These are phyloP conservation scores for Plenodomus tracheiphilus DNA, from an alignment of 2,329 filamentous ascomycete species.

Conservation along the genomic window DNA sequence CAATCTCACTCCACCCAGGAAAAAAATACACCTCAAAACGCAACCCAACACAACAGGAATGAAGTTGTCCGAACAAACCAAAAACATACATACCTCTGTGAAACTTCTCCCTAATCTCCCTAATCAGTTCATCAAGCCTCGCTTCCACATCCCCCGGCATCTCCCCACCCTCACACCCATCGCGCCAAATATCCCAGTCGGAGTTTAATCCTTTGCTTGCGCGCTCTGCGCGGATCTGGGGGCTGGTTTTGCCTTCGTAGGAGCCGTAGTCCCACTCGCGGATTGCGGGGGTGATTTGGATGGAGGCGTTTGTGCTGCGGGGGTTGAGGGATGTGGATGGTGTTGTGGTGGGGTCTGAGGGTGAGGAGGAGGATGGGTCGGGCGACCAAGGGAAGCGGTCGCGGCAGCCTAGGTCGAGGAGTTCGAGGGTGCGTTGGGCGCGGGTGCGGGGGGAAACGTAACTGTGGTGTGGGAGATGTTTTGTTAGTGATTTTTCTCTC, in stretches of 20 bases:
- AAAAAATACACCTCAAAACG: not conserved
- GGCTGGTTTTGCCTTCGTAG: constrained; percentile 61
- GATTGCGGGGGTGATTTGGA: constrained; percentile 56
- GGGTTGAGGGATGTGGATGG: constrained; percentile 16
- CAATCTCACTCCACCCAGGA: not conserved
- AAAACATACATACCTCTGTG: constrained; percentile 42
- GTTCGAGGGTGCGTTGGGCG: constrained; percentile 86
- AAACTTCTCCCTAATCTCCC: constrained; percentile 65
- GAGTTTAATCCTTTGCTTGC: constrained; percentile 55
- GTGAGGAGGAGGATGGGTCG: not conserved
- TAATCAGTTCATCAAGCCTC: constrained; percentile 75
- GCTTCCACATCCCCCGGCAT: constrained; percentile 71
- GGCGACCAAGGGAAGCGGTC: constrained; percentile 69
- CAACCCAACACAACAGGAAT: not conserved
- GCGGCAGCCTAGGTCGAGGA: constrained; percentile 74
- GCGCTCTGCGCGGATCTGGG: constrained; percentile 55
- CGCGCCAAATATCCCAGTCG: constrained; percentile 83
- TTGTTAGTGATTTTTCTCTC: not conserved
- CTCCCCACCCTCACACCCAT: constrained; percentile 84
- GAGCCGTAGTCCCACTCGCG: constrained; percentile 66
- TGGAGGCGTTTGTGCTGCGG: constrained; percentile 47
- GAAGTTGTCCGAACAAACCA: too few relatives aligned
- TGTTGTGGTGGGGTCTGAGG: constrained; percentile 1
- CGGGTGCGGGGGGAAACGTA: constrained; percentile 87
- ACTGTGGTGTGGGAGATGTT: constrained; percentile 36